These are phyloP conservation scores for Scheffersomyces titani DNA, from an alignment of 1,139 yeast genomes.

Conservation along the genomic window DNA sequence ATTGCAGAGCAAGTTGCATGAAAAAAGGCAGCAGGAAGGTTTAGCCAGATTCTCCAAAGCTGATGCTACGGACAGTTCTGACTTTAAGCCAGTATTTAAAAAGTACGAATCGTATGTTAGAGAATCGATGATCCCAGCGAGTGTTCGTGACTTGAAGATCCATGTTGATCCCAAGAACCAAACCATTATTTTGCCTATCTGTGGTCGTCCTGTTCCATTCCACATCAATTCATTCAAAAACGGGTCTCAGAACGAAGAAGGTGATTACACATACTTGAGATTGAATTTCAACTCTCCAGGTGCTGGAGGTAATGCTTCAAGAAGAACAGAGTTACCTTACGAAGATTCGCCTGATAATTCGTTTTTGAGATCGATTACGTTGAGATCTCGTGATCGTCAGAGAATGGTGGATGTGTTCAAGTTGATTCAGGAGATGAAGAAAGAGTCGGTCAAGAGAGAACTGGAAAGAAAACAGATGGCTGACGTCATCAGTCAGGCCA, in stretches of 20 bases:
- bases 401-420: conserved; percentile 90
- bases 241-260: conserved; percentile 95
- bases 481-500: conserved; percentile 93
- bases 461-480: conserved; percentile 90
- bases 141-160: conserved; percentile 80
- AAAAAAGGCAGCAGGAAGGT: conserved; percentile 84
- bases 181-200: conserved; percentile 86
- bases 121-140: conserved; percentile 85
- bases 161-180: conserved; percentile 88
- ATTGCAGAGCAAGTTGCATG: conserved; percentile 81
- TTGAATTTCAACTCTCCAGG: conserved; percentile 95
- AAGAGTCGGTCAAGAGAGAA: conserved; percentile 87
- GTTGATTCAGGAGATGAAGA: conserved; percentile 89
- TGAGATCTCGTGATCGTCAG: conserved; percentile 88
- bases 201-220: conserved; percentile 97
- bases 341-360: conserved; percentile 86
- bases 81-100: conserved; percentile 74
- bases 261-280: conserved; percentile 88
- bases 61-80: conserved; percentile 67
- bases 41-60: conserved; percentile 73
- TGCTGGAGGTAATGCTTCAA: conserved; percentile 68
- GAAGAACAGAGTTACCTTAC: conserved; percentile 80
- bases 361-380: conserved; percentile 82
- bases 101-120: conserved; percentile 92
- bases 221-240: conserved; percentile 93